phyloP scores from a whole-genome alignment of 768 basidiomycete species.

The Russula sp. region DNA sequence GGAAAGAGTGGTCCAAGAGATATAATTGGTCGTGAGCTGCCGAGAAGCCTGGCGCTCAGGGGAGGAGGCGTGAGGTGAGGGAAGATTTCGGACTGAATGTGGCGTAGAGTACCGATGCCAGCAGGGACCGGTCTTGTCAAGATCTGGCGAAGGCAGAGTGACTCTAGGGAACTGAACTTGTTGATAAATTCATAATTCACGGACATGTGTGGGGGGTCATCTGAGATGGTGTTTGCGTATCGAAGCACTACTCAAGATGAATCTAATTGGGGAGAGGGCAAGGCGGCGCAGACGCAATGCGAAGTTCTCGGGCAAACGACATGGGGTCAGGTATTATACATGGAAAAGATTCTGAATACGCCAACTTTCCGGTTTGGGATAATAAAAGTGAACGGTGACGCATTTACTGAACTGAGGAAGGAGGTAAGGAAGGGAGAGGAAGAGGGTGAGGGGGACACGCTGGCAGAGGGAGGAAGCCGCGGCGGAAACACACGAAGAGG shows the following conservation, averaged over 20 bases:
- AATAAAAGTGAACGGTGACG: not conserved
- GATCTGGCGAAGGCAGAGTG: conserved; percentile 8
- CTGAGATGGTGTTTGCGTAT: conserved; percentile 1
- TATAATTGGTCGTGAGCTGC: conserved; percentile 12
- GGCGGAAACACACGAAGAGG: conserved; percentile 7
- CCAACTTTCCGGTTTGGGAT: not conserved
- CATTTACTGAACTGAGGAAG: not conserved
- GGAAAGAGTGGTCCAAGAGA: conserved; percentile 3
- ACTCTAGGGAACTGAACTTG: not conserved
- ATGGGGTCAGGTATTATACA: not conserved
- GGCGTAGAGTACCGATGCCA: conserved; percentile 10
- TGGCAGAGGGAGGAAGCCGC: conserved; percentile 16
- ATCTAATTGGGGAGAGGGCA: conserved; percentile 10
- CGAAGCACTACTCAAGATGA: conserved; percentile 13
- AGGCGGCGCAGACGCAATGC: conserved; percentile 2
- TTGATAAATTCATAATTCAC: conserved; percentile 13
- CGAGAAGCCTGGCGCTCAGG: conserved; percentile 22
- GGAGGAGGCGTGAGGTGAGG: not conserved
- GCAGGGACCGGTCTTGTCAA: conserved; percentile 15
- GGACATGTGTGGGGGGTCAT: not conserved
- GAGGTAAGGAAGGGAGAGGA: not conserved
- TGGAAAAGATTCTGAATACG: not conserved
- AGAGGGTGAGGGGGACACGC: not conserved
- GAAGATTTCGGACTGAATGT: conserved; percentile 18
- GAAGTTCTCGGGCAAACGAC: not conserved